Conservation (phyloP, 768 basidiomycete genomes). For the Myochromella boudieri region DNA sequence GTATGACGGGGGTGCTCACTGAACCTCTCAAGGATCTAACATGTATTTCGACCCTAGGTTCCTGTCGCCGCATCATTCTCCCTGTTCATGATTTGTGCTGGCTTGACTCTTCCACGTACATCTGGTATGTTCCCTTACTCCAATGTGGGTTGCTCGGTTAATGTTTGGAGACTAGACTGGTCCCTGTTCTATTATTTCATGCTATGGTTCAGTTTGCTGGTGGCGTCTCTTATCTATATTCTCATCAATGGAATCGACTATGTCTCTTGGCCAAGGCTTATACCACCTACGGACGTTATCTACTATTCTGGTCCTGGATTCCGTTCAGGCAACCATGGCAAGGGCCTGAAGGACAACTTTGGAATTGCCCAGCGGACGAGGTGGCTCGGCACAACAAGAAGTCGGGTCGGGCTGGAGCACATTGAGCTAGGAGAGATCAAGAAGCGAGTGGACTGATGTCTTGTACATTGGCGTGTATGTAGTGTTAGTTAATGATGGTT, state of each 20-base stretch:
- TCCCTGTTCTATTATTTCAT: slow-evolving; percentile 83
- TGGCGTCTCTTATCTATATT: slow-evolving; percentile 69
- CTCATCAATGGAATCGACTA: slow-evolving; percentile 88
- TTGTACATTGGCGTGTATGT: background rate
- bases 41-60: slow-evolving; percentile 48
- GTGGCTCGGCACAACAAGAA: slow-evolving; percentile 37
- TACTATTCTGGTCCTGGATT: slow-evolving; percentile 89
- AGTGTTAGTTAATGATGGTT: background rate
- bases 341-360: slow-evolving; percentile 48
- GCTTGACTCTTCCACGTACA: slow-evolving; percentile 80
- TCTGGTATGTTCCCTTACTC: slow-evolving; percentile 67
- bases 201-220: slow-evolving; percentile 72
- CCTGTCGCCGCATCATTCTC: slow-evolving; percentile 82
- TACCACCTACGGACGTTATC: slow-evolving; percentile 80
- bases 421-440: slow-evolving; percentile 77
- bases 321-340: slow-evolving; percentile 75
- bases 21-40: background rate
- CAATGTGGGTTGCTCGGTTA: background rate
- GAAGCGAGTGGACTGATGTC: slow-evolving; percentile 67
- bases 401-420: slow-evolving; percentile 54
- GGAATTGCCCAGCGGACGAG: slow-evolving; percentile 35
- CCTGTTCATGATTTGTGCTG: slow-evolving; percentile 85
- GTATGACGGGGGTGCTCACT: slow-evolving; percentile 43
- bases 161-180: slow-evolving; percentile 54
- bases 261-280: slow-evolving; percentile 90